Percentiles rank a stretch among this genome's conserved stretches.
Conservation (phyloP, 78 protist genomes). For the Dictyostelium citrinum region DNA sequence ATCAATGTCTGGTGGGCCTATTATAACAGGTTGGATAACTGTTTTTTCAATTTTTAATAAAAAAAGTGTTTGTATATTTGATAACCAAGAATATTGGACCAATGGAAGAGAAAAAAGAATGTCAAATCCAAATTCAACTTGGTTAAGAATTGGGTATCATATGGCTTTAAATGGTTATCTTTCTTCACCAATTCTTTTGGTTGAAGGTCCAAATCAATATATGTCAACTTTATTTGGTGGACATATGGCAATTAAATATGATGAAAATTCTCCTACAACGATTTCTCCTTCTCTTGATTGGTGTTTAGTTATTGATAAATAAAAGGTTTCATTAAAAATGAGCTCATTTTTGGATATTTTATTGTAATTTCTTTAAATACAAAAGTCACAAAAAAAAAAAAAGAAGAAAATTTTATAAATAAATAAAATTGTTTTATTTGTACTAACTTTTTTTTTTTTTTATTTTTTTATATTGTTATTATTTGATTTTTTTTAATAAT, state of each 20-base stretch:
- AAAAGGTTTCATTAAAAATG: too few relatives aligned
- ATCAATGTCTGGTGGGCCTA: slow-evolving; percentile 21
- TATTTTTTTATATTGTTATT: neutral
- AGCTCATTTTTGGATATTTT: too few relatives aligned
- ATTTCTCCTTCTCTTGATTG: neutral
- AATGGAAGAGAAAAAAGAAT: neutral
- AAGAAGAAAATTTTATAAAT: neutral
- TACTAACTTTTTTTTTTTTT: neutral
- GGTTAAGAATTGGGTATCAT: neutral
- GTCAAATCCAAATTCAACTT: neutral
- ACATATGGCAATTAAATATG: neutral
- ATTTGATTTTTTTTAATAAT: neutral
- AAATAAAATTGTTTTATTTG: neutral
- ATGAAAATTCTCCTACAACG: neutral
- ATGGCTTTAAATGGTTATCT: neutral
- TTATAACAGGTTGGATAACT: slow-evolving; percentile 64
- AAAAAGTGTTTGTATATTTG: slow-evolving; percentile 24
- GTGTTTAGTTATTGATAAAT: neutral
- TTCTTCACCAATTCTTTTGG: neutral
- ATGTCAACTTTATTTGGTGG: neutral
- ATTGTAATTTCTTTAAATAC: too few relatives aligned
- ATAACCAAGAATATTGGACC: neutral
- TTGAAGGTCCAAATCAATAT: neutral
- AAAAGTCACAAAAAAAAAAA: too few relatives aligned
- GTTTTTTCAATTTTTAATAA: slow-evolving; percentile 41